Base-by-base conservation (phyloP, 169 alveolate species). In the Eimeria sp. region DNA sequence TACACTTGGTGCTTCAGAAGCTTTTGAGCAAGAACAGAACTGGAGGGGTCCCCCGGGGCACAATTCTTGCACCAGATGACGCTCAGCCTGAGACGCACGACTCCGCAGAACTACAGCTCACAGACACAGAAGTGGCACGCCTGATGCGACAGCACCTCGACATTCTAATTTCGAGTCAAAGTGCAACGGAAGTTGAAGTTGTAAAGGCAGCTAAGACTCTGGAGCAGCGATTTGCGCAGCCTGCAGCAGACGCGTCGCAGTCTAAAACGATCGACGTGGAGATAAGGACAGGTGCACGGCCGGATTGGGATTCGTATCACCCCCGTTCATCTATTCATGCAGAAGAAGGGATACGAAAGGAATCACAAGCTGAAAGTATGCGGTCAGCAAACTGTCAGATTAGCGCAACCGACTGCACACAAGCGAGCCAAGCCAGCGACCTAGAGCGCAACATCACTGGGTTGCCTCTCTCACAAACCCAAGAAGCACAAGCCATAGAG, bases 71-170 rank as follows among this genome's bases (percentile, higher is more conserved):
- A 27, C 40, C 92, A 30, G 61, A 58, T 22, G 57, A 14, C n/a
- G 78, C n/a, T 4, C 61, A 9, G 16, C 30, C 16, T 10, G 47
- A 51, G 45, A 3, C 58, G 27, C 73, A 30, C 11, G 27, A 27
- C 20, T 34, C 54, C 20, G 34, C 75, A 30, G 47, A 51, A 54
- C 57, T 34, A 14, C 78, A 84, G 22, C 76, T 84, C 51, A 57
- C 92, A 9, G 92, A 84, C 76, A 67, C 92, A 9, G 92, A 84
- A 43, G 92, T 84, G 57, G 76, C 92, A 22, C 76, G 92, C 9
- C 76, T 84, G 75, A 84, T 84, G 92, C 73, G 92, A 43, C 92
- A 84, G 61, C 92, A 84, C 76, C 76, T 84, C n/a, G n/a, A 84
- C 61, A 84, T 84, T 57, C 92, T 84, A 1, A 30, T 57, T 13